Evolutionary conservation across 1,284 basidiomycete species (phyloP).

Genomic region (Ustilago shanxiensis): DNA sequence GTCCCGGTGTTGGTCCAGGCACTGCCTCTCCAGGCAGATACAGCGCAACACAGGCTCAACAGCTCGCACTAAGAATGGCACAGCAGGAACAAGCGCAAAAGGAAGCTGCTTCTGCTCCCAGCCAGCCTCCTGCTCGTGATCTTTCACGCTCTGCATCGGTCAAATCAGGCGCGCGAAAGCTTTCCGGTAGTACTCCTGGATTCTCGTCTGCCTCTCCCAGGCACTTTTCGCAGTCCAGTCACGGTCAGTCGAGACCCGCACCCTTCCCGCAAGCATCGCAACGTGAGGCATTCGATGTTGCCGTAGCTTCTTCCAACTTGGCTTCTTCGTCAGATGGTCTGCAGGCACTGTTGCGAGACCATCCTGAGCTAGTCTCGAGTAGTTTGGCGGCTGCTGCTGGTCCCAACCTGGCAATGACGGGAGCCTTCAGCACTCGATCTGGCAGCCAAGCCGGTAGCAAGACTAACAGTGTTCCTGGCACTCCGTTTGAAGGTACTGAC

Average conservation of each 20-base stretch:
- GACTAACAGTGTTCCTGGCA: conserved; percentile 44
- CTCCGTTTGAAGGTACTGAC: conserved; percentile 34
- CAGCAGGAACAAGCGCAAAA: conserved; percentile 39
- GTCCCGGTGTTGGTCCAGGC: conserved; percentile 49
- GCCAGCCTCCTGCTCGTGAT: conserved; percentile 14
- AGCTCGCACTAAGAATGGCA: conserved; percentile 38
- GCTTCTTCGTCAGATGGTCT: conserved; percentile 62
- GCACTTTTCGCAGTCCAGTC: conserved; percentile 44
- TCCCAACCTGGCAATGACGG: conserved; percentile 46
- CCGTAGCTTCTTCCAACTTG: conserved; percentile 60
- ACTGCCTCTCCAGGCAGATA: conserved; percentile 48
- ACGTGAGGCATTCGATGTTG: conserved; percentile 57
- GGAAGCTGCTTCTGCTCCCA: conserved; percentile 10
- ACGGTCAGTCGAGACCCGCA: conserved; percentile 50
- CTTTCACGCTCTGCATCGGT: conserved; percentile 42
- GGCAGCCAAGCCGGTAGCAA: conserved; percentile 46
- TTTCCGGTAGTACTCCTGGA: conserved; percentile 33
- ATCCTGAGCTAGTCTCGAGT: conserved; percentile 66
- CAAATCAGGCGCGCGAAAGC: conserved; percentile 22
- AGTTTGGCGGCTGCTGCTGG: conserved; percentile 64
- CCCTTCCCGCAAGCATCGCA: conserved; percentile 55
- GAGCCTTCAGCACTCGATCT: conserved; percentile 40
- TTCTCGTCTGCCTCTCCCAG: conserved; percentile 47
- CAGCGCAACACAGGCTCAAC: conserved; percentile 43
- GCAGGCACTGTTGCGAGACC: conserved; percentile 66